Conservation (phyloP, 1,139 yeast species). For the Kodamaea alishanica region DNA sequence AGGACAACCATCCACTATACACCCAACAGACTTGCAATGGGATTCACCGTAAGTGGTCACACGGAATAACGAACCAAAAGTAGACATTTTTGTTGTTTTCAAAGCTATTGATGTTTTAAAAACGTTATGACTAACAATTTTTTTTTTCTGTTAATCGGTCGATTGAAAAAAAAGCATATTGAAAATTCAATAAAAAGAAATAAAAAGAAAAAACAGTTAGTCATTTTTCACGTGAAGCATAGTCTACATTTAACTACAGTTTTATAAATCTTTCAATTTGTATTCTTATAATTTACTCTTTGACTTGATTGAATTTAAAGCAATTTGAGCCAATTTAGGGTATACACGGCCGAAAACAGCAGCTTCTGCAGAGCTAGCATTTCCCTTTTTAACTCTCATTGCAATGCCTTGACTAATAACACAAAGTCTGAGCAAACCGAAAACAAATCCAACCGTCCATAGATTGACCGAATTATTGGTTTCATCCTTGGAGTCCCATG, state of each 20-base stretch:
- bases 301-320: conserved; percentile 16
- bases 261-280: conserved; percentile 9
- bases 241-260: background rate
- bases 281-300: conserved; percentile 1
- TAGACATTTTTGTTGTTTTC: conserved; percentile 28
- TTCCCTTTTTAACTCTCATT: conserved; percentile 55
- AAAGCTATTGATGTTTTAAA: conserved; percentile 3
- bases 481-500: conserved; percentile 34
- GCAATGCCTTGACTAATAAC: conserved; percentile 69
- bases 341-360: conserved; percentile 41
- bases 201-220: conserved; percentile 8
- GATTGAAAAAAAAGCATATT: too few relatives aligned
- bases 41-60: conserved; percentile 98
- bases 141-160: background rate
- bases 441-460: conserved; percentile 58
- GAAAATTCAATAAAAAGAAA: conserved; percentile 2
- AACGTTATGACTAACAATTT: background rate
- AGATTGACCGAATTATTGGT: conserved; percentile 38
- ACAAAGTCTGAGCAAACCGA: conserved; percentile 55
- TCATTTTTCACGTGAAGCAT: conserved; percentile 8
- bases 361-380: conserved; percentile 60
- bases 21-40: conserved; percentile 97
- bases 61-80: conserved; percentile 43
- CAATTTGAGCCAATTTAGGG: conserved; percentile 41
- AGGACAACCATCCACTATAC: conserved; percentile 97